Evolutionary conservation across 1,284 basidiomycete species (phyloP), one percentile per base, ranked within the genome.

Genomic region (Cutaneotrichosporon mucoides): DNA sequence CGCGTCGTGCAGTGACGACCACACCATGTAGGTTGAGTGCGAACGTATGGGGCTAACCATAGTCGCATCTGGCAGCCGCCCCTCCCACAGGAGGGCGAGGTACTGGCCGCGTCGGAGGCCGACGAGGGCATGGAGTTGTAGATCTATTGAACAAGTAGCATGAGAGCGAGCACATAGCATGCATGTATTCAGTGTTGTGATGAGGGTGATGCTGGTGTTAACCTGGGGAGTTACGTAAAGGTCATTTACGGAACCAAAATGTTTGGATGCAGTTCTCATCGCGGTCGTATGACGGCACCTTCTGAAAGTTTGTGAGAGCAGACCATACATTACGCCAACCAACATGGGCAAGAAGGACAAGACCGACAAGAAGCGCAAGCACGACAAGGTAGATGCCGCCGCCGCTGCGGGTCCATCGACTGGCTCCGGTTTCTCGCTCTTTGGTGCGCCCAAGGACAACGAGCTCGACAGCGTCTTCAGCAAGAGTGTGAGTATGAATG

Each of bases 1-100:
- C 78, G 95, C 95, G 35, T 90, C 88, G 43, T 93, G 91, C 76
- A 91, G 90, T 52, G 92, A 95, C 75, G 92, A 95, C 77, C 79
- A 79, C 57, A 89, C 87, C 4, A 85, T 95, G 72, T 76, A 61
- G 65, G 75, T 73, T 15, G 33, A 7, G 37, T 6, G 7, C 5
- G 24, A 10, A 43, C 11, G 24, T 11, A 40, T 13, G 6, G 12
- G 45, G 35, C 54, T 55, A 16, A 56, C 50, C 7, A 35, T 50
- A 62, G 61, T 24, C 58, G 62, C 13, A 60, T 63, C 50, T 63
- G 62, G 62, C 62, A 63, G 59, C 62, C 62, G 1, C 59, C 58
- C 1, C n/a, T 52, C 34, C 33, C 33, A 4, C 38, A 35, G 9
- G 53, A 46, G 9, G n/a, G 34, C 8, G 57, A 40, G 44, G 36